Conservation (phyloP, 352 stramenopile species). For the Pythium sp. region DNA sequence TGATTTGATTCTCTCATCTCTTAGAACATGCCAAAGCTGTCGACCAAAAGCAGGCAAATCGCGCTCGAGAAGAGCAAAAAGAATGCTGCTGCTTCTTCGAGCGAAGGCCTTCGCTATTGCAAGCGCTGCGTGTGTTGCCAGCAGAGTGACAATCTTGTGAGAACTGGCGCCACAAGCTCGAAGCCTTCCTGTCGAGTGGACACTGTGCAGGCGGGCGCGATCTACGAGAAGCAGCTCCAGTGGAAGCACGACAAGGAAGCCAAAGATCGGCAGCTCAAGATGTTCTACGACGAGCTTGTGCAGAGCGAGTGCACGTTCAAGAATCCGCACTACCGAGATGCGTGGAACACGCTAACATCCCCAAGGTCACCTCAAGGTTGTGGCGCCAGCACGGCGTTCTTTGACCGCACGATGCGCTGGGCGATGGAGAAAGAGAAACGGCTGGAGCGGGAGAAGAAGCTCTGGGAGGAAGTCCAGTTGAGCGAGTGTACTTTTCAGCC, state of each 20-base stretch:
- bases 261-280: constrained; percentile 28
- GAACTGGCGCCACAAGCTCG: not conserved
- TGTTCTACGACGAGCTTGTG: constrained; percentile 32
- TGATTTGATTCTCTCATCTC: not conserved
- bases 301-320: constrained; percentile 49
- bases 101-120: not conserved
- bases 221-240: constrained; percentile 57
- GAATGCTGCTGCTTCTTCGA: constrained; percentile 1
- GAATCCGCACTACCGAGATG: constrained; percentile 52
- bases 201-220: constrained; percentile 28
- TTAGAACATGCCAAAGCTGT: constrained; percentile 52
- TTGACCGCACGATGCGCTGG: constrained; percentile 46
- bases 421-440: constrained; percentile 31
- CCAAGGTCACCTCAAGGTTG: not conserved
- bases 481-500: constrained; percentile 63
- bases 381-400: constrained; percentile 40
- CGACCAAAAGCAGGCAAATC: constrained; percentile 41
- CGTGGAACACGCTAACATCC: constrained; percentile 25
- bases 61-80: constrained; percentile 27
- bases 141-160: not conserved
- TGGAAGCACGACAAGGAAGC: constrained; percentile 58
- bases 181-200: constrained; percentile 19
- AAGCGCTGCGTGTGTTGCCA: constrained; percentile 30
- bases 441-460: constrained; percentile 36
- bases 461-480: constrained; percentile 33